These are phyloP conservation scores for Apiotrichum porosum DNA, from an alignment of 1,284 basidiomycete species.

Conservation along the genomic window DNA sequence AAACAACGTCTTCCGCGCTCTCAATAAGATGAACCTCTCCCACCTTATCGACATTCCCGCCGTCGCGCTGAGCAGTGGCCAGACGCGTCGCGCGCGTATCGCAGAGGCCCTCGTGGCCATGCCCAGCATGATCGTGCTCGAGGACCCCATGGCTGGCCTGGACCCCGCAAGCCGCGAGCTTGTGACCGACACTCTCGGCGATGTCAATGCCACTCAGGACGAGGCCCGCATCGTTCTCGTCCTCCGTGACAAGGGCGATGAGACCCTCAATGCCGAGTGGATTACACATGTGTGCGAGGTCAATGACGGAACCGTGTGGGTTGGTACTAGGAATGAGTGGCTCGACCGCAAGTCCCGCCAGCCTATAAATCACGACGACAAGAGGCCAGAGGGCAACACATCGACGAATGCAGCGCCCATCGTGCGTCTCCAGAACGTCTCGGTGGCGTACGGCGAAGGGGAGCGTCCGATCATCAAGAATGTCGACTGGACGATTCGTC, in stretches of 20 bases:
- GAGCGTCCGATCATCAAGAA: conserved; percentile 59
- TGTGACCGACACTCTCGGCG: conserved; percentile 36
- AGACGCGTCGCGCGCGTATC: conserved; percentile 81
- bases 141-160: conserved; percentile 62
- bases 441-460: conserved; percentile 68
- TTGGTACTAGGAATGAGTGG: conserved; percentile 53
- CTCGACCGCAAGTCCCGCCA: background rate
- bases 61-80: conserved; percentile 83
- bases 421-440: conserved; percentile 62
- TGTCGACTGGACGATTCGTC: conserved; percentile 71
- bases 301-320: conserved; percentile 51
- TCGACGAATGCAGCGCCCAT: conserved; percentile 47
- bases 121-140: conserved; percentile 70
- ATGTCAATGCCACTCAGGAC: conserved; percentile 33
- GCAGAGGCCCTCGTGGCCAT: conserved; percentile 66
- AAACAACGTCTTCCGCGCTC: conserved; percentile 50
- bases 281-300: conserved; percentile 67
- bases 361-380: background rate
- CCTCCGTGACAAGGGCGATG: conserved; percentile 63
- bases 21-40: conserved; percentile 55
- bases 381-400: background rate
- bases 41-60: conserved; percentile 71
- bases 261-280: conserved; percentile 69
- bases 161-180: conserved; percentile 41
- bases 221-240: conserved; percentile 64